A percentile compares a stretch with the other conserved stretches of the same genome.
Evolutionary conservation across 2,329 filamentous ascomycete species (phyloP).

Genomic region (Botrytis tulipae): DNA sequence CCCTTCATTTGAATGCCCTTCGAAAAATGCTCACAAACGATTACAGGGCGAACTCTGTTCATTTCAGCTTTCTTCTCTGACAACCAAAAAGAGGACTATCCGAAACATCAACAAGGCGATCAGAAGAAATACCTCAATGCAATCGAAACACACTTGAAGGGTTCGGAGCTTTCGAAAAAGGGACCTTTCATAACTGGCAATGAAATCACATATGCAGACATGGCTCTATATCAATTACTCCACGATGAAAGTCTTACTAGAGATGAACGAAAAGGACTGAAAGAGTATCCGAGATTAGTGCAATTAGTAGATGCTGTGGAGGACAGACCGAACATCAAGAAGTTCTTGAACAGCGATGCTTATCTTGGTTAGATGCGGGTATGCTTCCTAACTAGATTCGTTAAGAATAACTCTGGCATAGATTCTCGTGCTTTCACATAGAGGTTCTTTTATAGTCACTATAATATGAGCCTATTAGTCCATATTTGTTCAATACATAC

Average conservation of each 20-base stretch:
- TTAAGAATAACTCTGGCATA: neutral
- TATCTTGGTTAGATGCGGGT: slow-evolving; percentile 28
- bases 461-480: neutral
- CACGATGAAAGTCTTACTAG: slow-evolving; percentile 37
- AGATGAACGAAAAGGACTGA: slow-evolving; percentile 32
- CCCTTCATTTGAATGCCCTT: neutral
- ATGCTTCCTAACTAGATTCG: neutral
- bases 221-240: slow-evolving; percentile 34
- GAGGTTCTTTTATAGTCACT: neutral
- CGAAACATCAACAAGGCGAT: slow-evolving; percentile 2
- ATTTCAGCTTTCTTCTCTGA: neutral
- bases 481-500: neutral
- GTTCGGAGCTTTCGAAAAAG: slow-evolving; percentile 35
- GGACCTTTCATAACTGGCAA: slow-evolving; percentile 37
- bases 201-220: slow-evolving; percentile 37
- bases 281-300: slow-evolving; percentile 34
- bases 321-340: slow-evolving; percentile 33
- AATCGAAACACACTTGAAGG: slow-evolving; percentile 40
- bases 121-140: slow-evolving; percentile 24
- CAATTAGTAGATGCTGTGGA: slow-evolving; percentile 35
- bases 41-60: slow-evolving; percentile 6
- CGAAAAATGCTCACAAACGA: neutral
- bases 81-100: neutral
- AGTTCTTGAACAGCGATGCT: slow-evolving; percentile 34
- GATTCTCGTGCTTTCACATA: neutral